phyloP scores from a whole-genome alignment of 805 yeast genomes.

The Monosporozyma yasuniensis region DNA sequence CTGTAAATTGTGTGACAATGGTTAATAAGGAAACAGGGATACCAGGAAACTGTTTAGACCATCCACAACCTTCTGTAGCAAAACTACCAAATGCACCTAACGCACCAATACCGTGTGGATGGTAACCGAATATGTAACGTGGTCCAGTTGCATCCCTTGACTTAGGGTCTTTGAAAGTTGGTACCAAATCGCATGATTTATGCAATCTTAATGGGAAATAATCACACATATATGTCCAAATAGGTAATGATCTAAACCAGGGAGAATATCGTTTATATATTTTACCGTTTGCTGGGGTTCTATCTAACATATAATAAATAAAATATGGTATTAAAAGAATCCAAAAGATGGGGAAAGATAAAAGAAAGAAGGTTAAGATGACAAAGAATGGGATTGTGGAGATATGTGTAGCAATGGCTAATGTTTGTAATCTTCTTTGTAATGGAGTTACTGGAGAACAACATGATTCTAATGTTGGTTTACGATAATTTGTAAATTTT shows the following conservation, averaged over 20 bases:
- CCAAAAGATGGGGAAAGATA: conserved; percentile 62
- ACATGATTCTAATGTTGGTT: conserved; percentile 28
- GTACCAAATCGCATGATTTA: conserved; percentile 60
- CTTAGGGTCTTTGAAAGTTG: conserved; percentile 46
- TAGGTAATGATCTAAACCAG: conserved; percentile 43
- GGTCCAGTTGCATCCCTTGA: conserved; percentile 45
- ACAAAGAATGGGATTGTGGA: conserved; percentile 49
- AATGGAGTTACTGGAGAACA: conserved; percentile 46
- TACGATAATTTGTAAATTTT: not conserved
- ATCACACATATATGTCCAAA: conserved; percentile 65
- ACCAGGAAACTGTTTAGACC: conserved; percentile 69
- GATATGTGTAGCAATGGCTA: conserved; percentile 65
- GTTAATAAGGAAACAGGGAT: conserved; percentile 74
- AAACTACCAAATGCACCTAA: conserved; percentile 82
- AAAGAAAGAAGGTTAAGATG: conserved; percentile 44
- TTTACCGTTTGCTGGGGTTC: conserved; percentile 68
- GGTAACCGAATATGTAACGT: conserved; percentile 81
- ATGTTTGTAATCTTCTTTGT: conserved; percentile 52
- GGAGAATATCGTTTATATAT: conserved; percentile 48
- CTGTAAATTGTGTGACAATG: conserved; percentile 65
- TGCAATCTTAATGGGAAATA: conserved; percentile 75
- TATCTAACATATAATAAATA: conserved; percentile 48
- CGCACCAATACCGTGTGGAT: conserved; percentile 94
- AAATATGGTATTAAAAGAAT: conserved; percentile 55
- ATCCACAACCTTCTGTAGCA: conserved; percentile 72